A percentile compares a stretch with the other conserved stretches of the same genome.
Evolutionary conservation across 2,329 filamentous ascomycete genomes (phyloP).

Genomic region (Aspergillus melleus): DNA sequence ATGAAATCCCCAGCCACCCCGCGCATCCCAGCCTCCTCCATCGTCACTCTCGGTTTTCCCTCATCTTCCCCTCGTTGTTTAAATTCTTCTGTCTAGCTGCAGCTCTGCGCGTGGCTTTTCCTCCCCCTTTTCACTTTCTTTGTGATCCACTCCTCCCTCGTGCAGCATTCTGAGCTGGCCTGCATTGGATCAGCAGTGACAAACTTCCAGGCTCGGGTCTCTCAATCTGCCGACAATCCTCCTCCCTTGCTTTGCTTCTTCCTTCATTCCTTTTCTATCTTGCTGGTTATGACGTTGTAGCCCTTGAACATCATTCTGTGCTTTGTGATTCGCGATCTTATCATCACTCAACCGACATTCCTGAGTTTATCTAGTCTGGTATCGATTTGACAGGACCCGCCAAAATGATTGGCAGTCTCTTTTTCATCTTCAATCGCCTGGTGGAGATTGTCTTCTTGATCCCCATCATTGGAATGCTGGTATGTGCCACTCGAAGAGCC

Average conservation of each 20-base stretch:
- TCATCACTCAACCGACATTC: conserved; percentile 2
- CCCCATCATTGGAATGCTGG: conserved; percentile 63
- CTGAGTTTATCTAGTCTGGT: not conserved
- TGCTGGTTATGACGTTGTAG: conserved; percentile 4
- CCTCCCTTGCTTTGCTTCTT: not conserved
- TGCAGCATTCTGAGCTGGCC: conserved; percentile 9
- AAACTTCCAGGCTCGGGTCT: not conserved
- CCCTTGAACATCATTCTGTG: not conserved
- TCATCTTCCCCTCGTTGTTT: conserved; percentile 14
- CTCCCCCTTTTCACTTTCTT: not conserved
- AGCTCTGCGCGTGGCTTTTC: not conserved
- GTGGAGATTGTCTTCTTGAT: conserved; percentile 63
- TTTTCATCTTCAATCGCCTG: conserved; percentile 63
- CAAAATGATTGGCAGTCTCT: conserved; percentile 54
- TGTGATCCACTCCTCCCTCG: not conserved
- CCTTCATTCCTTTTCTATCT: not conserved
- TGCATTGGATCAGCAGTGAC: conserved; percentile 13
- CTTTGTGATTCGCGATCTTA: no score
- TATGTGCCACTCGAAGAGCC: conserved; percentile 26
- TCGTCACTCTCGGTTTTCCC: conserved; percentile 3
- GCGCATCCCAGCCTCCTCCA: conserved; percentile 33
- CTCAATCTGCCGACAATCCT: not conserved
- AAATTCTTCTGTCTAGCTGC: conserved; percentile 10
- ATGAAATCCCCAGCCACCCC: conserved; percentile 34
- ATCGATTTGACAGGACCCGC: conserved; percentile 2